Evolutionary conservation across 371 early-diverging fungal genomes (phyloP), one percentile per base, ranked within the genome.

Genomic region (Capniomyces stellatus): DNA sequence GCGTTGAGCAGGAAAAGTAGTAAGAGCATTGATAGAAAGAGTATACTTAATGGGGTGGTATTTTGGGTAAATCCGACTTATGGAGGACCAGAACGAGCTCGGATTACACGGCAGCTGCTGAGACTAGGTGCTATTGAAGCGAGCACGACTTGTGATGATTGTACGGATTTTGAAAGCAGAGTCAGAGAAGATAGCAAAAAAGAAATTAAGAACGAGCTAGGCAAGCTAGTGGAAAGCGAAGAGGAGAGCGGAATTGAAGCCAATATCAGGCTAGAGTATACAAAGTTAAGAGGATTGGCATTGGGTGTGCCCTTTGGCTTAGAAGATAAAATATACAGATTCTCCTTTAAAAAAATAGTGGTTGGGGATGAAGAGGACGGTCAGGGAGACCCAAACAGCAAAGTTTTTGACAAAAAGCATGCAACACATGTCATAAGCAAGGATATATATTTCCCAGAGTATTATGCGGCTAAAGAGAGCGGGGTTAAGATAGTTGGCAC

Each of bases 401-500:
- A 43, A 10, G 6, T 3, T 3, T 51, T 30, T 30, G 27, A 24
- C 3, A 39, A 50, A 18, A 49, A 22, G 47, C 12, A 31, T 12
- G 59, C 46, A 18, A 67, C 67, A 3, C 68, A 67, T 29, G 54
- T 58, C 3, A 58, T 67, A 1, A 52, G 58, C 13, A 57, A 57
- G 1, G 64, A 67, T 51, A 67, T 61, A 42, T 67, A 67, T 47
- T 67, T 67, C 63, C 60, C 58, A 51, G 68, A 67, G 57, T 64
- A 67, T 50, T 29, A 52, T 25, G 51, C 49, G 12, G 58, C 60
- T 18, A 44, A 55, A 35, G 42, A 35, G 15, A 56, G 55, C 2
- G 64, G 63, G 1, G 57, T 67, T 3, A 27, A 51, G 3, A 59
- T 67, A 19, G 68, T 67, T 19, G 66, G 67, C 3, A 25, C 44